Percentiles rank a stretch among this genome's conserved stretches.
Evolutionary conservation across 2,329 filamentous ascomycete genomes (phyloP).

Genomic region (Diaporthe sp.): DNA sequence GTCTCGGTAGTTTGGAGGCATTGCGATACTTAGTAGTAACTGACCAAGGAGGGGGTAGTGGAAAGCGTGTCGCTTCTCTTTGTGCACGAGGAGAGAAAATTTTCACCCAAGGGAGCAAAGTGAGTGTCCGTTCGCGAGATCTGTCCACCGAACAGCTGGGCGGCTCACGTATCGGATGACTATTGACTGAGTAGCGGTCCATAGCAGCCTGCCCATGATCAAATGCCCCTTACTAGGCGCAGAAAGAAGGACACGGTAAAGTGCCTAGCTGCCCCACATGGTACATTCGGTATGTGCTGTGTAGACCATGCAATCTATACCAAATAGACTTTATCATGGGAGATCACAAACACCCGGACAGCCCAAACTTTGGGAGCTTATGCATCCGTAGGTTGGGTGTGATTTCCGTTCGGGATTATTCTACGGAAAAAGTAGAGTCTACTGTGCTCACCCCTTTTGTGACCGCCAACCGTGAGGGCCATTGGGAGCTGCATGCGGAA

Average conservation of each 20-base stretch:
- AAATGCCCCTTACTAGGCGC: not conserved
- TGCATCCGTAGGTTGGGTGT: not conserved
- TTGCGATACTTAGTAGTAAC: not conserved
- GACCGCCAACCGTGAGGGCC: not conserved
- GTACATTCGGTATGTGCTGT: not conserved
- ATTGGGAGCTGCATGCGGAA: not conserved
- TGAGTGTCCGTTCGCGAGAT: not conserved
- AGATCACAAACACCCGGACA: not conserved
- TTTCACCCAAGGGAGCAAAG: not conserved
- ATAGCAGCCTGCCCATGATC: not conserved
- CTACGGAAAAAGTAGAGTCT: no score
- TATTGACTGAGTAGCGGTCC: slow-evolving; percentile 5
- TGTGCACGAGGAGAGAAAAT: not conserved
- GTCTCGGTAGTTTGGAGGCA: not conserved
- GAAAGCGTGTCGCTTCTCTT: not conserved
- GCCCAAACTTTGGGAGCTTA: not conserved
- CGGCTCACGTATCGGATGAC: not conserved
- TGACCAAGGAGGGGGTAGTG: not conserved
- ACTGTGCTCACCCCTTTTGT: not conserved
- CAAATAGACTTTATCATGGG: not conserved
- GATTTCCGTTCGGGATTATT: not conserved
- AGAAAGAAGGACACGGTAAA: not conserved
- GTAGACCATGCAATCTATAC: not conserved
- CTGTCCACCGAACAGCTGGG: slow-evolving; percentile 14
- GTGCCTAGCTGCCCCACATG: not conserved